Percentiles rank a stretch among this genome's conserved stretches.
phyloP scores from a whole-genome alignment of 2,329 filamentous ascomycete species.

The Chaetomiaceae sp. region DNA sequence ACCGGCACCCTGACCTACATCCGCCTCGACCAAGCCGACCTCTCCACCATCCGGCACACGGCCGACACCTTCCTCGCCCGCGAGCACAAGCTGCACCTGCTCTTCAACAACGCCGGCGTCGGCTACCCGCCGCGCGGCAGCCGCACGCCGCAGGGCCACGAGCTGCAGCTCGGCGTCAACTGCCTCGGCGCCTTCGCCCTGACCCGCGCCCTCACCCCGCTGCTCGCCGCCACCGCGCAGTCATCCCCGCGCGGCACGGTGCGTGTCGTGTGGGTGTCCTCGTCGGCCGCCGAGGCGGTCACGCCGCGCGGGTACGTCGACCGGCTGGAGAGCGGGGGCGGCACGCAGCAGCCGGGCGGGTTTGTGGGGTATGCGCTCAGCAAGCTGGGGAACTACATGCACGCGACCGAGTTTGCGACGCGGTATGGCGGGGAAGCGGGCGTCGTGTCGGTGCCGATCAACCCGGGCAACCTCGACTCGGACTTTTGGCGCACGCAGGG shows the following conservation, averaged over 20 bases:
- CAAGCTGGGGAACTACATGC: not conserved
- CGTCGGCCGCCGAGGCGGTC: not conserved
- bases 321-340: no score
- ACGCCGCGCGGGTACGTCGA: no score
- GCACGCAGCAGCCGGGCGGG: not conserved
- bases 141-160: no score
- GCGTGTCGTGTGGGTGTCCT: not conserved
- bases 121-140: no score
- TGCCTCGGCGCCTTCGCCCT: no score
- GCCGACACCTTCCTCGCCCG: no score
- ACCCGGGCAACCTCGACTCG: not conserved
- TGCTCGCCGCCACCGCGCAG: no score
- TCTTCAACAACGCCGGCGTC: no score
- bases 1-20: not conserved
- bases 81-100: no score
- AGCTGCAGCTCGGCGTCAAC: no score
- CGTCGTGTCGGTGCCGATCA: not conserved
- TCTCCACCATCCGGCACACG: no score
- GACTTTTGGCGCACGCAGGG: not conserved
- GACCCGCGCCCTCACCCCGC: no score
- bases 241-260: not conserved
- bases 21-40: not conserved
- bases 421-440: not conserved
- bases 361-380: not conserved
- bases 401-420: not conserved